Conservation (phyloP, 495 filamentous ascomycete genomes). For the Bryoglossum gracile region DNA sequence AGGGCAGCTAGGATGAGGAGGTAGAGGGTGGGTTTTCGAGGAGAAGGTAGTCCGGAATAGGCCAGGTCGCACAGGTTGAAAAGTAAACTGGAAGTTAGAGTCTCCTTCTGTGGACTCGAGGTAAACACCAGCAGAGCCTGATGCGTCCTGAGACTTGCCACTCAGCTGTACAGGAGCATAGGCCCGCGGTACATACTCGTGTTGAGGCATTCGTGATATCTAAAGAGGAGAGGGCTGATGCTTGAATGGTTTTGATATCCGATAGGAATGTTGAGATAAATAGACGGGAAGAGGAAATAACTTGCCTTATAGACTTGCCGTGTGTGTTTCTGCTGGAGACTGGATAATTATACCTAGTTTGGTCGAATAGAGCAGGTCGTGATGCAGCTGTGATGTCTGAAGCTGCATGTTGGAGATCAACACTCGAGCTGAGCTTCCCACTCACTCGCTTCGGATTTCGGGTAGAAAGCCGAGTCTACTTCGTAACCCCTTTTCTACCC, state of each 20-base stretch:
- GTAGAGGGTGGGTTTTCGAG: constrained; percentile 46
- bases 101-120: constrained; percentile 36
- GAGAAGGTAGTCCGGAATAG: constrained; percentile 61
- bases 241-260: too few relatives aligned
- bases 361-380: too few relatives aligned
- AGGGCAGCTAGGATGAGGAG: constrained; percentile 51
- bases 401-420: too few relatives aligned
- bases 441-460: constrained; percentile 11
- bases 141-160: constrained; percentile 7
- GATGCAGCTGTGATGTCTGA: too few relatives aligned
- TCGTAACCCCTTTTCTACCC: too few relatives aligned
- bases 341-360: too few relatives aligned
- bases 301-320: too few relatives aligned
- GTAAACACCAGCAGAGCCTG: constrained; percentile 22
- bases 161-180: constrained; percentile 30
- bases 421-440: too few relatives aligned
- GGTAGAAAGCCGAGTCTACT: constrained; percentile 2
- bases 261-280: too few relatives aligned
- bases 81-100: constrained; percentile 44
- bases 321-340: too few relatives aligned
- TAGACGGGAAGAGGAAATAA: too few relatives aligned
- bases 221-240: too few relatives aligned
- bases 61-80: constrained; percentile 50
- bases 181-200: constrained; percentile 40
- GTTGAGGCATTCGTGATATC: constrained; percentile 54